phyloP scores from a whole-genome alignment of 1,284 basidiomycete species.

The Cryptococcus sp. region DNA sequence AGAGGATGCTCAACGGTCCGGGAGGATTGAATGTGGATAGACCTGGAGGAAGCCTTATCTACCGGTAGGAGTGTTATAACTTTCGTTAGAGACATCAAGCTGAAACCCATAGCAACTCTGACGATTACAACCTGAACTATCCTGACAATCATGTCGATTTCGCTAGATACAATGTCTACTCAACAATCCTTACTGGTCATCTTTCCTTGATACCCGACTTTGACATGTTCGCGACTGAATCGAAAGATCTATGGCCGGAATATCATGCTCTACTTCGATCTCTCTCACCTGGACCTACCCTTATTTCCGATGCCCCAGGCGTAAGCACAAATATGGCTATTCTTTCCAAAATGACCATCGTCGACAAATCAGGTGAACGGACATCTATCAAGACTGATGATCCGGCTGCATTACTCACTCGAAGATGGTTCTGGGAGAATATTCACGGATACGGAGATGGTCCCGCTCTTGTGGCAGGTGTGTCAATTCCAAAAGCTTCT shows the following conservation, averaged over 20 bases:
- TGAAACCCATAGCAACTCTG: constrained; percentile 18
- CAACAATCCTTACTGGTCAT: constrained; percentile 23
- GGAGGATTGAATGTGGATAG: constrained; percentile 18
- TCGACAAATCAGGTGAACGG: constrained; percentile 2
- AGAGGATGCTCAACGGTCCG: constrained; percentile 24
- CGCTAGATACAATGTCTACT: constrained; percentile 25
- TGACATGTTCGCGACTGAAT: constrained; percentile 35
- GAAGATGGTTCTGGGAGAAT: constrained; percentile 21
- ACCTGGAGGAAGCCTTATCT: constrained; percentile 17
- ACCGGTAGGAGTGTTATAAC: constrained; percentile 19
- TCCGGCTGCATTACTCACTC: constrained; percentile 4
- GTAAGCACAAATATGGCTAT: constrained; percentile 14
- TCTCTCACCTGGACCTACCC: constrained; percentile 26
- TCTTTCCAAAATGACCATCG: constrained; percentile 9
- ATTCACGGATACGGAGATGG: constrained; percentile 12
- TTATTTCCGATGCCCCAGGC: constrained; percentile 30
- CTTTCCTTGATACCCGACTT: constrained; percentile 29
- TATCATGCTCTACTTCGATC: constrained; percentile 31
- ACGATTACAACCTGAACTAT: constrained; percentile 30
- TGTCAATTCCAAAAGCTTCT: constrained; percentile 2
- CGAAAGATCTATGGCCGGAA: constrained; percentile 10
- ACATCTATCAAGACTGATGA: constrained; percentile 11
- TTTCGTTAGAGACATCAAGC: neutral
- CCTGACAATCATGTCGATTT: constrained; percentile 21
- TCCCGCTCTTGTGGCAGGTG: constrained; percentile 16